Evolutionary conservation across 257 asterid genomes (phyloP).

Genomic region (Solanum stenotomum): DNA sequence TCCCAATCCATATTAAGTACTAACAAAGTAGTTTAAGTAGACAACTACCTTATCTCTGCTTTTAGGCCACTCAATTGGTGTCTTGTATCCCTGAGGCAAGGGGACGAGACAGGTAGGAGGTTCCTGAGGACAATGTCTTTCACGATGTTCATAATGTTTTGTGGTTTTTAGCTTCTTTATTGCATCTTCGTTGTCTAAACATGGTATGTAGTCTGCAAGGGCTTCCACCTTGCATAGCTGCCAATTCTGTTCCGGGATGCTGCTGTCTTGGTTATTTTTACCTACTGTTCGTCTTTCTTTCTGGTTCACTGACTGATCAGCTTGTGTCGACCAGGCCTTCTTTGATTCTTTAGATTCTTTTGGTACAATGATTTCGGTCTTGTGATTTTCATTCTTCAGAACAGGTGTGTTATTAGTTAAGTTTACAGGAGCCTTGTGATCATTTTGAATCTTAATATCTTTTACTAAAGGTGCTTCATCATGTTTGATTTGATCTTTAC

Average conservation of each 20-base stretch:
- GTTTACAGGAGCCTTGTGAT: background rate
- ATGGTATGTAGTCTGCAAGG: slow-evolving; percentile 73
- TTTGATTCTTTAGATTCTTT: slow-evolving; percentile 50
- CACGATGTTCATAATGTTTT: slow-evolving; percentile 69
- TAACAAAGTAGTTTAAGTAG: background rate
- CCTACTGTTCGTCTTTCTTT: slow-evolving; percentile 54
- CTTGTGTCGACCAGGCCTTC: slow-evolving; percentile 71
- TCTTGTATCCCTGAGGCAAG: slow-evolving; percentile 61
- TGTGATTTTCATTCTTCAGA: background rate
- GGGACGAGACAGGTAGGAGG: slow-evolving; percentile 76
- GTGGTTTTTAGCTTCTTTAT: slow-evolving; percentile 39
- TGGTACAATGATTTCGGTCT: slow-evolving; percentile 23
- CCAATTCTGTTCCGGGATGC: slow-evolving; percentile 33
- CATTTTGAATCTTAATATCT: background rate
- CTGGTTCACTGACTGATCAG: slow-evolving; percentile 54
- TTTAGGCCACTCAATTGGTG: slow-evolving; percentile 63
- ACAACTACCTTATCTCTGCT: slow-evolving; percentile 75
- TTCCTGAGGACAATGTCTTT: slow-evolving; percentile 76
- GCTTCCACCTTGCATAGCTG: slow-evolving; percentile 62
- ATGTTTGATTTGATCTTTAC: slow-evolving; percentile 50
- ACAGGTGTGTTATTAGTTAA: slow-evolving; percentile 1
- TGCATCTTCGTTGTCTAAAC: slow-evolving; percentile 74
- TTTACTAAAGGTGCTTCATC: slow-evolving; percentile 22
- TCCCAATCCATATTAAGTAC: background rate
- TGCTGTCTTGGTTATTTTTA: slow-evolving; percentile 22